Evolutionary conservation across 768 basidiomycete genomes (phyloP), one percentile per base, ranked within the genome.

Genomic region (Leccinum obscurum): DNA sequence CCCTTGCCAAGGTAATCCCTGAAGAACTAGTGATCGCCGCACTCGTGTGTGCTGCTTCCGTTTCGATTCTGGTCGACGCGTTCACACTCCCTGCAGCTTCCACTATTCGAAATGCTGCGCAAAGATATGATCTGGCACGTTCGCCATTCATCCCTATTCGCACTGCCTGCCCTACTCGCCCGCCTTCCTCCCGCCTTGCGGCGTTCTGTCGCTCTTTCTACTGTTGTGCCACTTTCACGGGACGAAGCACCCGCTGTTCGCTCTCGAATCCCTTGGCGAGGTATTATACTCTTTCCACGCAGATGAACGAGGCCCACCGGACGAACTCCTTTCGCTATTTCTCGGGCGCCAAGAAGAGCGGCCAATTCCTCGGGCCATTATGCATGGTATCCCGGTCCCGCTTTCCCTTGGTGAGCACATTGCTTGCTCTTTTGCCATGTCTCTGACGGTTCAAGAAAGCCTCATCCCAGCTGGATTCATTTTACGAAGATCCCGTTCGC

Each of bases 261-360:
- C 22, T 83, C 83, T 96, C 34, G 95, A 97, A 70, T 83, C 92
- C 20, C 81, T 97, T 6, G 95, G 95, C 2, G 95, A 97, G 74
- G 87, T 96, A 37, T 81, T 97, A 58, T 85, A 90, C 70, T 85
- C 91, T 13, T 98, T 98, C 72, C 80, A 83, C 57, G 80, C 85
- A 55, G 81, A 82, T 3, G 75, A 73, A 20, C 68, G 64, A 22
- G 90, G 89, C 1, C 90, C 91, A 10, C 95, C 95, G 3, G 70
- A 78, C 24, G 84, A 91, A 68, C 81, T 97, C 2, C 67, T 97
- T 7, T 78, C 82, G 20, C 79, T 95, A 53, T 98, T 94, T 75
- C 77, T 95, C 39, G 93, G 90, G 26, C 70, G 73, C 32, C 77
- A 81, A 58, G 79, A 83, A 52, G 78, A 81, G 55, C 65, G 64